These are phyloP conservation scores for Metarhizium guizhouense DNA, from an alignment of 2,329 filamentous ascomycete species.

Conservation along the genomic window DNA sequence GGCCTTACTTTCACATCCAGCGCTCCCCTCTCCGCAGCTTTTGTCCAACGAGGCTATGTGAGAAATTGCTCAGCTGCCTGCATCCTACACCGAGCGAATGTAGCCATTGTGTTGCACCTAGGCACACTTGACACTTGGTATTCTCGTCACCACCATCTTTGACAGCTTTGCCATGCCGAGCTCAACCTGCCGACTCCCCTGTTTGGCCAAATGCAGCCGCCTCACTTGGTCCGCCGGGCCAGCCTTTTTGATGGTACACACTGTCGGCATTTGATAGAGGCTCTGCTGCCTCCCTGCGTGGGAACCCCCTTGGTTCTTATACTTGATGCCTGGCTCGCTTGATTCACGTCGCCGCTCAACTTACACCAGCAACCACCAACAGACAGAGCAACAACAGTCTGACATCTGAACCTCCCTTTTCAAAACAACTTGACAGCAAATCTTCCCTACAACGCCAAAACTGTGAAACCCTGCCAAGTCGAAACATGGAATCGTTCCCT, in stretches of 20 bases:
- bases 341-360: neutral
- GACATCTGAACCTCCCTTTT: neutral
- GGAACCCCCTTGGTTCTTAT: neutral
- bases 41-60: neutral
- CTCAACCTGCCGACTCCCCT: neutral
- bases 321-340: neutral
- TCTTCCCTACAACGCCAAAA: too few relatives aligned
- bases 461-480: too few relatives aligned
- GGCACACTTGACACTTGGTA: neutral
- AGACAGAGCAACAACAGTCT: too few relatives aligned
- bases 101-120: neutral
- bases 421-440: too few relatives aligned
- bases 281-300: neutral
- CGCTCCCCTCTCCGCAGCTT: too few relatives aligned
- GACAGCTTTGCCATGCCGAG: too few relatives aligned
- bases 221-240: neutral
- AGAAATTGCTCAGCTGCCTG: neutral
- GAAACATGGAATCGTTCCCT: slow-evolving; percentile 1
- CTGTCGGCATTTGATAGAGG: neutral
- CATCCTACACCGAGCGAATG: neutral
- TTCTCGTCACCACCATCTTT: neutral
- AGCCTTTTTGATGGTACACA: neutral
- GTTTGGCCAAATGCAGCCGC: neutral
- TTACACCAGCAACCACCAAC: neutral
- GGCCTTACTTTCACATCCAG: too few relatives aligned